phyloP scores from a whole-genome alignment of 345 rosid genomes.

The Eucalyptus caleyi region DNA sequence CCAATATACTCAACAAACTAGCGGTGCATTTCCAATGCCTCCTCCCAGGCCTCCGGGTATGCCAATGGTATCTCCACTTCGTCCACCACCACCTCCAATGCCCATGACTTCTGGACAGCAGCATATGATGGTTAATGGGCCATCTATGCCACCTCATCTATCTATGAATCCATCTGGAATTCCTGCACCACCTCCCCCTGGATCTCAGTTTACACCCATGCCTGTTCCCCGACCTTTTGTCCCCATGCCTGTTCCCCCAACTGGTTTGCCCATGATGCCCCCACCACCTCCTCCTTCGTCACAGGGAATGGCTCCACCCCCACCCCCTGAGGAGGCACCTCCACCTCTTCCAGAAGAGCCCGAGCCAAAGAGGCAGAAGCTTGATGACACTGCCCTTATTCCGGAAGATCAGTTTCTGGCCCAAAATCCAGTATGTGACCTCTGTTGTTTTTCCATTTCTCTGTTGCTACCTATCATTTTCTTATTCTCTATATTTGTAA shows the following conservation, averaged over 20 bases:
- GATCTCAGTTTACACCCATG: conserved; percentile 53
- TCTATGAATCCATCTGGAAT: conserved; percentile 19
- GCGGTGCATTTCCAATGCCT: conserved; percentile 33
- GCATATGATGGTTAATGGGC: conserved; percentile 43
- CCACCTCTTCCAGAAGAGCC: conserved; percentile 98
- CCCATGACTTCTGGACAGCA: conserved; percentile 43
- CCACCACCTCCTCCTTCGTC: conserved; percentile 55
- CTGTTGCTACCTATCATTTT: background rate
- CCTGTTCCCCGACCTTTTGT: conserved; percentile 39
- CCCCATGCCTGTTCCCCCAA: conserved; percentile 18
- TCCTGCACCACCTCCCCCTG: conserved; percentile 70
- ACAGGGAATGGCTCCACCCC: conserved; percentile 62
- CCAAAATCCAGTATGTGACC: conserved; percentile 43
- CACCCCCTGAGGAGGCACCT: conserved; percentile 64
- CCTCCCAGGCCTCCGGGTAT: conserved; percentile 53
- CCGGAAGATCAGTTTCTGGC: conserved; percentile 79
- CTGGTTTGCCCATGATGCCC: conserved; percentile 41
- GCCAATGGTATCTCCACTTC: conserved; percentile 49
- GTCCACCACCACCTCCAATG: conserved; percentile 52
- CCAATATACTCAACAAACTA: conserved; percentile 29
- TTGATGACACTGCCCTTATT: conserved; percentile 68
- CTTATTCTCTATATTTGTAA: background rate
- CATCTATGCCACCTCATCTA: conserved; percentile 40
- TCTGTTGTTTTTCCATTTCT: background rate
- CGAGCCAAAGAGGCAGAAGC: conserved; percentile 81